Conservation (phyloP, 352 stramenopile species). For the Blastocystis sp. region DNA sequence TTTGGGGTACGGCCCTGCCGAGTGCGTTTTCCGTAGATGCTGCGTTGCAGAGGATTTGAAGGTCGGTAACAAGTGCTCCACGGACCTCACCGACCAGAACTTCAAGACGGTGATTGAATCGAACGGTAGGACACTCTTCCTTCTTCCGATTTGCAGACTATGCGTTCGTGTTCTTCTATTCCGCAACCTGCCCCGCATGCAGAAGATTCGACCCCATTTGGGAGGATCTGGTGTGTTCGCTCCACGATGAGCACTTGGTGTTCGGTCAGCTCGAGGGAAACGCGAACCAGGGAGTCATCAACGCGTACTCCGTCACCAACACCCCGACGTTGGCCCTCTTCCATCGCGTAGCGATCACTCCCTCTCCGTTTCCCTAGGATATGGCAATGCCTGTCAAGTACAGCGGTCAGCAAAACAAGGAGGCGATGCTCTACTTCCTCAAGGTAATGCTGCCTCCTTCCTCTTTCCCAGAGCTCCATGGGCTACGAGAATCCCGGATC, state of each 20-base stretch:
- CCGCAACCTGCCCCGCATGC: conserved; percentile 43
- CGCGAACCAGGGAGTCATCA: conserved; percentile 39
- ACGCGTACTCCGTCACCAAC: not conserved
- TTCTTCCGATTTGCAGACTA: not conserved
- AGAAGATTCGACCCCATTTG: conserved; percentile 48
- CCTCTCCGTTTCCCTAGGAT: not conserved
- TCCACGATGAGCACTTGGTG: not conserved
- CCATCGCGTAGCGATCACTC: not conserved
- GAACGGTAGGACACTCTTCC: not conserved
- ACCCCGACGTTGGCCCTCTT: conserved; percentile 48
- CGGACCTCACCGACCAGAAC: conserved; percentile 20
- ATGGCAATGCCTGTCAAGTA: conserved; percentile 43
- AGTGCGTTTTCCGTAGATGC: not conserved
- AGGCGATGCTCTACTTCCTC: conserved; percentile 33
- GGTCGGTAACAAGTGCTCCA: conserved; percentile 21
- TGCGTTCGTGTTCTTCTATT: conserved; percentile 57
- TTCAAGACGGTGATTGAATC: conserved; percentile 52
- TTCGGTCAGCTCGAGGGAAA: conserved; percentile 51
- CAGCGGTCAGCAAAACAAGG: conserved; percentile 25
- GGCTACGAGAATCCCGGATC: conserved; percentile 34
- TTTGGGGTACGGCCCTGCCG: not conserved
- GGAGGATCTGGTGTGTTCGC: not conserved
- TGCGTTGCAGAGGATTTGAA: not conserved
- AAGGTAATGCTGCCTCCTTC: not conserved
- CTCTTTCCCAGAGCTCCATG: not conserved